These are phyloP conservation scores for Chamaecyparis obtusa DNA, from an alignment of 75 land plant genomes.

Conservation along the genomic window DNA sequence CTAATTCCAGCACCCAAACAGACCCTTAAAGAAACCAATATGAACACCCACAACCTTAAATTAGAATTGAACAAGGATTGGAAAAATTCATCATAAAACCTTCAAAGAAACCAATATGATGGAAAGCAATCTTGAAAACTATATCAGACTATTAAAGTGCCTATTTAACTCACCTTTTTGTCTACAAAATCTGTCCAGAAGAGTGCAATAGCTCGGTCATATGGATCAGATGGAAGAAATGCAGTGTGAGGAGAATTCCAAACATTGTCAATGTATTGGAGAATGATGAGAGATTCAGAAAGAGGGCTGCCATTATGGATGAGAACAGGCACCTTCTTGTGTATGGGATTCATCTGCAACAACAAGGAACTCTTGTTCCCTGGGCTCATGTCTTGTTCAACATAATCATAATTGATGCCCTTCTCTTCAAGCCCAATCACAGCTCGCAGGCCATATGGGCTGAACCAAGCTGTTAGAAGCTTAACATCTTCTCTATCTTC, in stretches of 20 bases:
- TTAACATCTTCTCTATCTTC: constrained; percentile 6
- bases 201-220: constrained; percentile 35
- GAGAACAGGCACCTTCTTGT: constrained; percentile 43
- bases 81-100: too few relatives aligned
- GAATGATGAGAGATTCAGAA: constrained; percentile 27
- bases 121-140: too few relatives aligned
- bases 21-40: too few relatives aligned
- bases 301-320: not conserved
- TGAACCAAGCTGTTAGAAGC: constrained; percentile 17
- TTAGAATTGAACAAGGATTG: too few relatives aligned
- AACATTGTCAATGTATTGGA: constrained; percentile 35
- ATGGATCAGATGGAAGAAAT: constrained; percentile 42
- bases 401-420: constrained; percentile 23
- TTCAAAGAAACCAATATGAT: too few relatives aligned
- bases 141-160: too few relatives aligned
- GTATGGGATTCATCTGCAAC: constrained; percentile 40
- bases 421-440: constrained; percentile 27
- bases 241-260: constrained; percentile 16
- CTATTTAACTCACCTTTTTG: constrained; percentile 22
- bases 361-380: constrained; percentile 35
- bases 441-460: constrained; percentile 25
- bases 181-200: constrained; percentile 51
- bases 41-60: too few relatives aligned
- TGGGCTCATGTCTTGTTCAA: constrained; percentile 20
- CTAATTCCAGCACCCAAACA: too few relatives aligned